Evolutionary conservation across 768 basidiomycete genomes (phyloP), one percentile per base, ranked within the genome.

Genomic region (Lactarius quietus): DNA sequence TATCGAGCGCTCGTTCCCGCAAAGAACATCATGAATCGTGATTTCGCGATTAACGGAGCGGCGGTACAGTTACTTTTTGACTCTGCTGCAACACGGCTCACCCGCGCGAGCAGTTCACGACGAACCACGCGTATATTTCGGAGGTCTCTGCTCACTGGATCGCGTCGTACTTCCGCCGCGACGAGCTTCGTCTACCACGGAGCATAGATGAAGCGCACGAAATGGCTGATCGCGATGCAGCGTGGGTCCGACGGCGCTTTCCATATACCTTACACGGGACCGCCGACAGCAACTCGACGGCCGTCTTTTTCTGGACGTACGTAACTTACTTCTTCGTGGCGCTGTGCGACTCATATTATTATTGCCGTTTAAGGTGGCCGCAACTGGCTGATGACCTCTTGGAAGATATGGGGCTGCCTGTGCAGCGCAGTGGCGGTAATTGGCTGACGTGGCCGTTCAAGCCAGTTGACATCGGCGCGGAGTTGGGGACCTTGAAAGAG

Each of bases 361-460:
- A n/a, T n/a, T n/a, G n/a, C n/a, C 29, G n/a, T 36, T 67, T 33
- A 3, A 87, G 86, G 31, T 88, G 86, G 85, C 85, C 86, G 1
- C 88, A 88, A 69, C 72, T 78, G 3, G 74, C 79, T 0, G 87
- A 88, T 62, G 79, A 83, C 5, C 73, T 88, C 4, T 72, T 88
- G 55, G 83, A 82, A 5, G 87, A 88, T 65, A 84, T 89, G 84
- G 76, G 77, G 20, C 69, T 88, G 26, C 78, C 66, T 0, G 80
- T 66, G 29, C 74, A 78, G 76, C 76, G 87, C 7, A 85, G 83
- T 36, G 85, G 87, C 3, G 85, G 87, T 18, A 86, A 83, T 66
- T 87, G 85, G 84, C 67, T 87, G 4, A 88, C 82, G 12, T 89
- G 87, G 86, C 78, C 81, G 0, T 86, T 89, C 77, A 81, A 80